Conservation (phyloP, 2,329 filamentous ascomycete genomes). For the Venturia pyrina region DNA sequence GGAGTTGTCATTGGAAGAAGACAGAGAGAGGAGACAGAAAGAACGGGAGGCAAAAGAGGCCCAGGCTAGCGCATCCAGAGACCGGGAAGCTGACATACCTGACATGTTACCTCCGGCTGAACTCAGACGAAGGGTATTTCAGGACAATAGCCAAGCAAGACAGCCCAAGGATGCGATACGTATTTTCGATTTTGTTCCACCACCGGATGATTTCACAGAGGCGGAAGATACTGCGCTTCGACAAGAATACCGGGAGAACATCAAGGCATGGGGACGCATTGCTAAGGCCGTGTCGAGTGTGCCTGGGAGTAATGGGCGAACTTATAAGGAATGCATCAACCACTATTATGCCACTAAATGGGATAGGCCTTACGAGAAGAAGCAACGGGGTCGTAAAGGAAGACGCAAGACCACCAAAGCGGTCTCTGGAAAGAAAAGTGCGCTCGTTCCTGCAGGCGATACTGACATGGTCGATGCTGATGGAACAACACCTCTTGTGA, state of each 20-base stretch:
- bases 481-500: slow-evolving; percentile 30
- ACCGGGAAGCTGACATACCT: slow-evolving; percentile 67
- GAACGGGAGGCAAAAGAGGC: slow-evolving; percentile 42
- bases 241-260: slow-evolving; percentile 61
- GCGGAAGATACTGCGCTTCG: slow-evolving; percentile 64
- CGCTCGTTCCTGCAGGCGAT: slow-evolving; percentile 30
- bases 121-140: slow-evolving; percentile 47
- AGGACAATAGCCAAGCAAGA: slow-evolving; percentile 56
- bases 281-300: slow-evolving; percentile 33
- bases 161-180: slow-evolving; percentile 57
- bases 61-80: slow-evolving; percentile 50
- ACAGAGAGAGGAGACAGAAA: slow-evolving; percentile 60
- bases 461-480: slow-evolving; percentile 24
- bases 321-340: slow-evolving; percentile 72
- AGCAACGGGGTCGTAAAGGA: slow-evolving; percentile 18
- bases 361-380: slow-evolving; percentile 57
- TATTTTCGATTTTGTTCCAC: slow-evolving; percentile 62
- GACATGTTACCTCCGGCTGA: slow-evolving; percentile 56
- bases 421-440: slow-evolving; percentile 45
- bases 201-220: slow-evolving; percentile 63
- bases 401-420: slow-evolving; percentile 20
- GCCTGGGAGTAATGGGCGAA: slow-evolving; percentile 37
- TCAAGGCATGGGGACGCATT: slow-evolving; percentile 76
- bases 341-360: slow-evolving; percentile 79
- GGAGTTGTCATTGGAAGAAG: slow-evolving; percentile 60